Base-by-base conservation (phyloP, 2,329 filamentous ascomycete genomes). In the Aureobasidium sp. region DNA sequence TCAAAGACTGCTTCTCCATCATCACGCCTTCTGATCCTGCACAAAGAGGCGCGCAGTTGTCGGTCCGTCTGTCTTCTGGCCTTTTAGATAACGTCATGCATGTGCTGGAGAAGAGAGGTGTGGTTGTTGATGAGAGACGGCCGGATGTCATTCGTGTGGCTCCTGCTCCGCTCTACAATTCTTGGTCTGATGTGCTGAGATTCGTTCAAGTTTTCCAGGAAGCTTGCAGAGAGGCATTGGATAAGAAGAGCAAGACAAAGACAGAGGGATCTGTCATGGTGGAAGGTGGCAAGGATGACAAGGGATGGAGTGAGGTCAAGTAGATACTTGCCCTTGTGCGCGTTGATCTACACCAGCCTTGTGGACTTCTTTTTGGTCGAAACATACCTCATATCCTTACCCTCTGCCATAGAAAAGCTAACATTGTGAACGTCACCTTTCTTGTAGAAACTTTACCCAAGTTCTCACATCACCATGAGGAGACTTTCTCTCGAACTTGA, bases 81-180 rank as follows among this genome's bases (percentile, higher is more conserved):
- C 70, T 94, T 57, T 75, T 96, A 61, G 89, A 93, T n/a, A 71
- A 71, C 7, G 84, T 95, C 2, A 80, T 85, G 63, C 76, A 78
- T 47, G 80, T 80, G 31, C 73, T 96, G 31, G 84, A 89, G 67
- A 80, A 83, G 14, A 81, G 83, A 1, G 89, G 87, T 1, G 85
- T 94, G 2, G 82, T 95, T 0, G 85, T 89, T 41, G 91, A 96
- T 71, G 89, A 94, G 80, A 80, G 91, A 63, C 90, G 89, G 73
- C 91, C 92, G 1, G 87, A 92, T 71, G 91, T 96, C 17, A 87
- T 96, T 56, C 80, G 91, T 1, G 85, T 95, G 1, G 90, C 91
- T 1, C 91, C 92, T 1, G 87, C 89, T 45, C 91, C 91, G 9
- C 73, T 96, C 67, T 96, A 96, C 75, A 93, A 93, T 69, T 85